Base-by-base conservation (phyloP, 495 filamentous ascomycete species). In the Entonaema liquescens region DNA sequence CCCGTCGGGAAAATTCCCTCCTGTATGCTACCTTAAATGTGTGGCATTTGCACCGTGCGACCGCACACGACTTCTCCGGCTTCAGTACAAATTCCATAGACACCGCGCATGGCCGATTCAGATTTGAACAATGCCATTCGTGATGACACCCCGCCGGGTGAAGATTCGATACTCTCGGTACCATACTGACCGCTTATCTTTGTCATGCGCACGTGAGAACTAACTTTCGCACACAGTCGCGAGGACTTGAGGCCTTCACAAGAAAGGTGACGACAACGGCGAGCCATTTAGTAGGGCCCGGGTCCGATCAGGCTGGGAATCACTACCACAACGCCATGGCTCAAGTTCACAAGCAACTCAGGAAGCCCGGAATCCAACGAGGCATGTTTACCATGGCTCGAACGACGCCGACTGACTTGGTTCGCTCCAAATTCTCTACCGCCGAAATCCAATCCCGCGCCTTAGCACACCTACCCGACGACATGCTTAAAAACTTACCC, bases 201-300 rank as follows among this genome's bases (percentile, higher is more conserved):
- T 28, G 35, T 35, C 65, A 17, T 47, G 58, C 59, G 59, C 47
- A 55, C 63, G 54, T 67, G 69, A 44, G 21, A 38, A 75, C 72
- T 59, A 64, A 68, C 57, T n/a, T n/a, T 68, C n/a, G 26, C 50
- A 55, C 65, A 7, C 77, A 98, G 95, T 87, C 93, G 49, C 89
- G 93, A 74, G 92, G 94, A 70, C 82, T 99, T 68, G 93, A 97
- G 81, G 93, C 94, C 38, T 97, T 99, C 80, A 89, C 93, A 58
- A 88, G 94, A 73, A 99, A 97, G 82, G 94, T 99, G 62, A 94
- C 94, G 26, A 93, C 92, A 23, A 98, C 95, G 17, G 96, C 95
- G 42, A 91, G 89, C 76, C 93, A 96, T 76, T 84, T 99, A 68
- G 93, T 97, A 59, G 90, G 88, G 56, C 89, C 90, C 28, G 73